Evolutionary conservation across 345 rosid genomes (phyloP), one percentile per base, ranked within the genome.

Genomic region (Eucalyptus polybractea): DNA sequence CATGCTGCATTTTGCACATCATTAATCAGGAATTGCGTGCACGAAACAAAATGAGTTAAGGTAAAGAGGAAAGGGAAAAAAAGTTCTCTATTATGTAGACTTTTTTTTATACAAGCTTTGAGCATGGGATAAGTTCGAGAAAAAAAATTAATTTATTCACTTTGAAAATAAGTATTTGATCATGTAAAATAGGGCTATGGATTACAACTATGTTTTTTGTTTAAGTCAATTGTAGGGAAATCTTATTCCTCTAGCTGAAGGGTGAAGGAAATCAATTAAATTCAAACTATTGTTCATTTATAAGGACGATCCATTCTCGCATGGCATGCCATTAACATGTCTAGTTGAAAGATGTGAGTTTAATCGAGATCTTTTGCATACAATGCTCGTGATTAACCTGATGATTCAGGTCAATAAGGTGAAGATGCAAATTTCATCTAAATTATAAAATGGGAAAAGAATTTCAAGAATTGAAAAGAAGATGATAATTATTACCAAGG

Each of bases 401-500:
- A 83, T 56, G 83, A 69, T 87, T 80, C 50, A 3, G 21, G 10
- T 15, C 7, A 16, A n/a, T 13, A 72, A 27, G 17, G 13, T 10
- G 25, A 31, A 72, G 14, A 17, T 1, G 3, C 7, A 3, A 72
- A 17, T 29, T 62, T 62, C 14, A 13, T 72, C 44, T 37, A 72
- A 15, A 37, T 19, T 51, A 17, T 33, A 72, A 72, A 69, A 69
- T 69, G 81, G 13, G 33, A 12, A 10, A 72, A 8, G 2, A 69
- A 69, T 69, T 72, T 0, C 0, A 72, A 72, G 42, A 42, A n/a
- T 8, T 25, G 65, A 19, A 3, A 50, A 86, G 4, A 50, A 22
- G 14, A 24, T 17, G 25, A 12, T 27, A 37, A 62, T 62, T 29
- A 29, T 69, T 94, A 95, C 97, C 95, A 93, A 31, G 19, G 95